These are phyloP conservation scores for Castanea sativa DNA, from an alignment of 306 rosid genomes.

Conservation along the genomic window DNA sequence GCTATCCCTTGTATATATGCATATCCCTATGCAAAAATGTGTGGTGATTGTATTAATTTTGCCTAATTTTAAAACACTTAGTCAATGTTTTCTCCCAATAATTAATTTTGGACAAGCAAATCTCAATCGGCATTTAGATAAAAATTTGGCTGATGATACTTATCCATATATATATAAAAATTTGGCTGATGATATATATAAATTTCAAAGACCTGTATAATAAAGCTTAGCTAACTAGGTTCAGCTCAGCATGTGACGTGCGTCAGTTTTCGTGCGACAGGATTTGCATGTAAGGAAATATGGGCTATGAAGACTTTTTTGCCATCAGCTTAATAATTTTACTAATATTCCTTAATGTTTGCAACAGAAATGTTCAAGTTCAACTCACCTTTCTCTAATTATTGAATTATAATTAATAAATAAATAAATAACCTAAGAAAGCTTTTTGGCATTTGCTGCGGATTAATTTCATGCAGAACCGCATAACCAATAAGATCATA, in stretches of 20 bases:
- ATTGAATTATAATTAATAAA: too few species aligned
- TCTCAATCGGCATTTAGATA: not conserved
- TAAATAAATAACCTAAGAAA: too few species aligned
- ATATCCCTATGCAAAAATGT: not conserved
- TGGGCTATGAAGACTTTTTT: too few species aligned
- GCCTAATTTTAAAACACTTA: not conserved
- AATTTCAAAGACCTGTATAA: not conserved
- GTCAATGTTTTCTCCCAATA: not conserved
- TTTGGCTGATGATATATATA: not conserved
- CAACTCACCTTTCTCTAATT: too few species aligned
- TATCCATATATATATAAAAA: not conserved
- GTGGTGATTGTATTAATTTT: not conserved
- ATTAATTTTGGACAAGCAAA: not conserved
- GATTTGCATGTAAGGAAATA: not conserved
- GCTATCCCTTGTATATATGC: too few species aligned
- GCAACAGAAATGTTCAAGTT: too few species aligned
- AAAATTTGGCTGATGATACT: not conserved
- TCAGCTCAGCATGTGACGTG: not conserved
- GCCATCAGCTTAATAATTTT: too few species aligned
- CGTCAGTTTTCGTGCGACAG: not conserved
- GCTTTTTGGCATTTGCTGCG: too few species aligned
- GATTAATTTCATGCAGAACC: too few species aligned
- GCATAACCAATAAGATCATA: too few species aligned
- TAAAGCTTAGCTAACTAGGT: not conserved
- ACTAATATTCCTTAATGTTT: too few species aligned